Evolutionary conservation across 2,329 filamentous ascomycete genomes (phyloP).

Genomic region (Scedosporium apiospermum): DNA sequence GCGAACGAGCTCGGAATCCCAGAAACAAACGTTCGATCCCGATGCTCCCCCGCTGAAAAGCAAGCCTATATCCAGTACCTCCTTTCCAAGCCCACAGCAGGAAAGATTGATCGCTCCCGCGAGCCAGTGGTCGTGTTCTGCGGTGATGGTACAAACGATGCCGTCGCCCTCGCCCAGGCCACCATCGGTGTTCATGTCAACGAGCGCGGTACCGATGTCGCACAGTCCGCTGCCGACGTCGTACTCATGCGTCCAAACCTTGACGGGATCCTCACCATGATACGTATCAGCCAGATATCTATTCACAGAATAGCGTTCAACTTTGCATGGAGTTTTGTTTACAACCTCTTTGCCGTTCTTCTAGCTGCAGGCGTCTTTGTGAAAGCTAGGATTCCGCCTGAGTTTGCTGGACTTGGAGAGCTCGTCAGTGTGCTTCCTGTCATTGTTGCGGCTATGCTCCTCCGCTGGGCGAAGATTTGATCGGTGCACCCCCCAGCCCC

Average conservation of each 20-base stretch:
- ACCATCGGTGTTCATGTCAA: conserved; percentile 63
- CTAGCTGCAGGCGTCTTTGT: conserved; percentile 59
- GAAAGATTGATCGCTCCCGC: background rate
- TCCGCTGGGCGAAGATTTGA: conserved; percentile 8
- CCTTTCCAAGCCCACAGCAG: conserved; percentile 1
- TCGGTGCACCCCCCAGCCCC: too few relatives aligned
- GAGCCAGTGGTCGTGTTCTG: conserved; percentile 48
- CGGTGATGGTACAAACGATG: conserved; percentile 75
- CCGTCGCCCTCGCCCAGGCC: conserved; percentile 60
- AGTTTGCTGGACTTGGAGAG: conserved; percentile 62
- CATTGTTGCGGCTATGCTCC: conserved; percentile 37
- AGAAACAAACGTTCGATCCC: conserved; percentile 25
- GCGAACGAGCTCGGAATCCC: conserved; percentile 31
- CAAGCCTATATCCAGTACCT: conserved; percentile 31
- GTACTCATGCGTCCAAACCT: conserved; percentile 52
- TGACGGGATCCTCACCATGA: conserved; percentile 43
- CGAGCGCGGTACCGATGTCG: conserved; percentile 47
- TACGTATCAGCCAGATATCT: conserved; percentile 40
- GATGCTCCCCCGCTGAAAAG: conserved; percentile 36
- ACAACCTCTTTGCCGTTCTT: conserved; percentile 60
- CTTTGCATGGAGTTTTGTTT: conserved; percentile 60
- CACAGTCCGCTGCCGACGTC: conserved; percentile 57
- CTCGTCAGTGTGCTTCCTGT: conserved; percentile 66
- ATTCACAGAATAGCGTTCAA: conserved; percentile 52
- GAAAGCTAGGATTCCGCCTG: conserved; percentile 38